Percentiles rank a stretch among this genome's conserved stretches.
Conservation (phyloP, 805 yeast species). For the Starmerella roubikii region DNA sequence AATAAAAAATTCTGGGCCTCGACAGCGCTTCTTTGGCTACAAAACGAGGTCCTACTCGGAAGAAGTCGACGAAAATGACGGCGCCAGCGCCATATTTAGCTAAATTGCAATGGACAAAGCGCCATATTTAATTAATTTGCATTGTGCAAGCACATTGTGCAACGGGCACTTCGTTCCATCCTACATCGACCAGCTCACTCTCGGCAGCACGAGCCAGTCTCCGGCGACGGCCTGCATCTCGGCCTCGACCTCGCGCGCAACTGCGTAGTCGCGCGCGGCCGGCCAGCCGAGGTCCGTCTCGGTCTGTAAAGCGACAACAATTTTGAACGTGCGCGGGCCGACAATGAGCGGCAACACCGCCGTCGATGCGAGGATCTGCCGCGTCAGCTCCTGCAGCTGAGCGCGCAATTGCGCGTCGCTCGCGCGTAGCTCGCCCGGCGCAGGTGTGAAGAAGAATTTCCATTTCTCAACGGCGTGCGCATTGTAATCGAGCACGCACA, state of each 20-base stretch:
- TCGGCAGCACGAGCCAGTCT: not conserved
- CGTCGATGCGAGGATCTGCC: slow-evolving; percentile 81
- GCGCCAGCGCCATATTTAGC: no score
- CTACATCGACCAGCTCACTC: not conserved
- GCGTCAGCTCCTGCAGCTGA: slow-evolving; percentile 72
- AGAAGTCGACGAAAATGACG: no score
- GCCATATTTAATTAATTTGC: no score
- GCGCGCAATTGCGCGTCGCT: slow-evolving; percentile 38
- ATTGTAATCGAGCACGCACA: slow-evolving; percentile 55
- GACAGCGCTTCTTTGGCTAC: no score
- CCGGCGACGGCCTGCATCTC: not conserved
- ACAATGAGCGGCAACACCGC: slow-evolving; percentile 69
- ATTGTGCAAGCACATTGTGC: no score
- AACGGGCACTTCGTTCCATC: no score
- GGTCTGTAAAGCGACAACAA: slow-evolving; percentile 57
- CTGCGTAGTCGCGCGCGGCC: not conserved
- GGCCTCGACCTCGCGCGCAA: not conserved
- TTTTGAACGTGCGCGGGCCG: slow-evolving; percentile 62
- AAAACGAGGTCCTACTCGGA: no score
- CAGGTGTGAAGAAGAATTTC: slow-evolving; percentile 43
- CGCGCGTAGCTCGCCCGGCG: slow-evolving; percentile 14
- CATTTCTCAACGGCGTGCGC: slow-evolving; percentile 68
- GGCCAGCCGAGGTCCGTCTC: not conserved
- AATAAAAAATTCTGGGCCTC: no score
- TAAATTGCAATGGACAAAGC: no score